A percentile compares a stretch with the other conserved stretches of the same genome.
These are phyloP conservation scores for Phytophthora ohioensis DNA, from an alignment of 352 stramenopile genomes.

Conservation along the genomic window DNA sequence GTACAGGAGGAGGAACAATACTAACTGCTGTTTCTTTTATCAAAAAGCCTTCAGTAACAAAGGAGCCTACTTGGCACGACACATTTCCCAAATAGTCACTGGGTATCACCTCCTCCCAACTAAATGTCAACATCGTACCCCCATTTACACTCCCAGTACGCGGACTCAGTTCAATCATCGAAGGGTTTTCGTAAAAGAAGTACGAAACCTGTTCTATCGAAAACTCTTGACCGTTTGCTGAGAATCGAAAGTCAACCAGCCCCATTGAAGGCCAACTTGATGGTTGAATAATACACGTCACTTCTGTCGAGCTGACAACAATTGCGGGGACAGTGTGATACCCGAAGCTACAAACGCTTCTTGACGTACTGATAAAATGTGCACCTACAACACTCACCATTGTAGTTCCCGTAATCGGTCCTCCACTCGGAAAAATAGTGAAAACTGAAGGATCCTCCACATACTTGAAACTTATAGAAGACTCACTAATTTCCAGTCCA, in stretches of 20 bases:
- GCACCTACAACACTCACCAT: constrained; percentile 41
- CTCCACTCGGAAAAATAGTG: constrained; percentile 39
- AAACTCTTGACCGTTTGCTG: constrained; percentile 49
- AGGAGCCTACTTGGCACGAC: constrained; percentile 37
- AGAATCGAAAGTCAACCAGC: constrained; percentile 33
- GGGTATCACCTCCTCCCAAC: constrained; percentile 17
- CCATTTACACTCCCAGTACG: constrained; percentile 29
- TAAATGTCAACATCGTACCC: constrained; percentile 43
- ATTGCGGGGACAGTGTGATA: constrained; percentile 36
- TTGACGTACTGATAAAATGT: constrained; percentile 39
- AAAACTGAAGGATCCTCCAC: constrained; percentile 39
- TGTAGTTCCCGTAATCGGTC: constrained; percentile 35
- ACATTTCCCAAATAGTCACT: constrained; percentile 12
- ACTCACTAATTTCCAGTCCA: constrained; percentile 40
- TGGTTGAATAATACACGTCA: constrained; percentile 42
- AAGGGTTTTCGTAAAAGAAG: constrained; percentile 41
- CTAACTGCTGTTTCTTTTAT: constrained; percentile 8
- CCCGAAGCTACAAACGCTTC: constrained; percentile 43
- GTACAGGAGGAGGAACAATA: constrained; percentile 13
- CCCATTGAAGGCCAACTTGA: constrained; percentile 26
- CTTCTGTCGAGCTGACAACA: constrained; percentile 42
- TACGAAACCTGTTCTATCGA: constrained; percentile 36
- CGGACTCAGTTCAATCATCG: constrained; percentile 24
- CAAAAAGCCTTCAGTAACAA: constrained; percentile 12
- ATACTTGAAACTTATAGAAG: constrained; percentile 38